Base-by-base conservation (phyloP, 2,329 filamentous ascomycete species). In the Hypoxylon sp. region DNA sequence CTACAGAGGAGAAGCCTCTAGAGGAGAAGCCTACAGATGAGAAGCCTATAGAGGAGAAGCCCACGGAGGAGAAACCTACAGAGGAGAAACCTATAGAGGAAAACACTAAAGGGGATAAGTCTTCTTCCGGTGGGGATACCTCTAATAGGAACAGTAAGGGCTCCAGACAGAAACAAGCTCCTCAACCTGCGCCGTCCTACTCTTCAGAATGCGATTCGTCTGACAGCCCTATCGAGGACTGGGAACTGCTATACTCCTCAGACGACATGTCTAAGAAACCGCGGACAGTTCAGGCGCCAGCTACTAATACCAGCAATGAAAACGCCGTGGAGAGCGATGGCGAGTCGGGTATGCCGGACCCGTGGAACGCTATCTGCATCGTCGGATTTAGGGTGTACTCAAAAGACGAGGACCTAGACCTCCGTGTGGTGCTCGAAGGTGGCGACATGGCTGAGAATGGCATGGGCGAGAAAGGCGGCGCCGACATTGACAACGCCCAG, bases 201-300 rank as follows among this genome's bases (percentile, higher is more conserved):
- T 81, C 83, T 0, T 86, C 85, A 0, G 85, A 85, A 5, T 84
- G 83, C 35, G 84, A 89, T 60, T 88, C 87, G 0, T 89, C 87
- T 0, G 88, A 89, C 48, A 88, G 86, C 5, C 88, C 88, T 0
- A 82, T 90, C 1, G 83, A 85, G 37, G 87, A 90, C 67, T 89
- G 84, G 82, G 87, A 90, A 71, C 82, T 85, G 70, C 81, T 88
- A 29, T 89, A 88, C 76, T 87, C 84, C 65, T 84, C 83, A 55
- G 87, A 90, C 69, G 87, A 90, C 72, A 84, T 87, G 77, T 82
- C 83, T 0, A 83, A 84, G 61, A 86, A 86, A 75, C 85, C 84
- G 3, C 81, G 83, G 14, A 75, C 81, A 46, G 75, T 79, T 1
- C 78, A 80, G 1, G 51, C 74, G 0, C 51, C 71, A 5, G 46